Evolutionary conservation across 257 asterid species (phyloP), one percentile per base, ranked within the genome.

Genomic region (Nyctanthes arbortristis): DNA sequence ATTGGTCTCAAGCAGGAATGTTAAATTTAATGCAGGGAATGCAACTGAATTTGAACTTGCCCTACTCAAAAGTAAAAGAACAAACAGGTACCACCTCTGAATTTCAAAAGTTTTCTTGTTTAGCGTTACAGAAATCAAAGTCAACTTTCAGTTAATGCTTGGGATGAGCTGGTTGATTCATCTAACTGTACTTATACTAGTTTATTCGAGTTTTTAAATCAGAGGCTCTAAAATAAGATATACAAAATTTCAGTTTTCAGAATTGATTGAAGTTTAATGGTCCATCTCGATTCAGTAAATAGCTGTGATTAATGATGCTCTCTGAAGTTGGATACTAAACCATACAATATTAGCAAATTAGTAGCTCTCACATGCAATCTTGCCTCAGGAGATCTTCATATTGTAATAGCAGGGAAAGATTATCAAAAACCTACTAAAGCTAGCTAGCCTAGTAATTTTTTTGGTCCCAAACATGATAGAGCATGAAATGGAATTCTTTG

Each of bases 281-380:
- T 18, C 28, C 29, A 7, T 49, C 25, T 7, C 56, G 18, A 20
- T 47, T 47, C 4, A 47, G 24, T 47, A 47, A 47, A 18, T 18
- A 18, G 27, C 5, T 18, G 8, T 49, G 57, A 18, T 49, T 49
- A 49, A 49, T 49, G 57, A 49, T 20, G 25, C 12, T 49, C 25
- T 20, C 3, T 18, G 56, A 47, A n/a, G 56, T 47, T 47, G 7
- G 13, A 47, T 5, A 49, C 12, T 20, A 49, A 49, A 49, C 40
- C 66, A 36, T 57, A 27, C 12, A 57, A 25, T 33, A 28, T 57
- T 37, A 7, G 16, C 66, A 27, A 28, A 27, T 67, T 20, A 14
- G 16, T 47, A 27, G 66, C 58, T 68, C 32, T 68, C 30, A 67
- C 55, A 28, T 68, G 73, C 43, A 34, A 68, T 20, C 66, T 56